Conservation (phyloP, 2,329 filamentous ascomycete species). For the Diplodia sapinea region DNA sequence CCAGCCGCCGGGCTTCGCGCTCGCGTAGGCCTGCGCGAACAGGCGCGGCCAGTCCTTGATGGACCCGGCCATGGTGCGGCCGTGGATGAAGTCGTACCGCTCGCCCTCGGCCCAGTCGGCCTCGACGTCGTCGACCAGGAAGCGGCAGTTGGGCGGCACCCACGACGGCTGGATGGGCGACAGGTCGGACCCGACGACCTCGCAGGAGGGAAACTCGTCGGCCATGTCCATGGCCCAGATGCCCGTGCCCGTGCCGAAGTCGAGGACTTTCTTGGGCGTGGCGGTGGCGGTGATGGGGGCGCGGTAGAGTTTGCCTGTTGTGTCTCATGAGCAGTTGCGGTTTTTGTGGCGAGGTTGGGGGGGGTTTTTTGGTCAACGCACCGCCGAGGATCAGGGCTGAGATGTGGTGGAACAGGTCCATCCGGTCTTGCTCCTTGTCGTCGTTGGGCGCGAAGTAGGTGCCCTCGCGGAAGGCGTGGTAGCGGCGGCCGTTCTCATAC, state of each 20-base stretch:
- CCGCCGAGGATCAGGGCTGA: constrained; percentile 45
- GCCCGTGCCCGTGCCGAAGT: constrained; percentile 43
- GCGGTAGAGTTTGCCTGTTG: constrained; percentile 8
- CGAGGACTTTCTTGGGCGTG: constrained; percentile 38
- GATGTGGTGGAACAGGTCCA: constrained; percentile 48
- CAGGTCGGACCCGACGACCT: constrained; percentile 50
- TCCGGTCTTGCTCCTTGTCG: constrained; percentile 47
- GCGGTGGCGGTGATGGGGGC: neutral
- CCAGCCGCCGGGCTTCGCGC: constrained; percentile 56
- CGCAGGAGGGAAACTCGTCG: constrained; percentile 25
- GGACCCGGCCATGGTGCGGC: constrained; percentile 58
- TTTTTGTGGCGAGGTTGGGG: too few relatives aligned
- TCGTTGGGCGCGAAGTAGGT: constrained; percentile 47
- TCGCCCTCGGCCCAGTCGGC: constrained; percentile 37
- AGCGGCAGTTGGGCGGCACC: constrained; percentile 47
- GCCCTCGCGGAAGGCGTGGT: constrained; percentile 41
- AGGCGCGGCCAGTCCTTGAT: constrained; percentile 62
- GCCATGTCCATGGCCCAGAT: constrained; percentile 36
- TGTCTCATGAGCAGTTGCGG: too few relatives aligned
- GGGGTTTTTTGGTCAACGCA: neutral
- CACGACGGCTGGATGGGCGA: constrained; percentile 45
- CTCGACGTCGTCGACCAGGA: constrained; percentile 48
- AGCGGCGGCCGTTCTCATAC: constrained; percentile 31
- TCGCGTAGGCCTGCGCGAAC: constrained; percentile 47
- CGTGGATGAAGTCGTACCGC: constrained; percentile 65